These are phyloP conservation scores for Aspergillus sclerotiicarbonarius DNA, from an alignment of 495 filamentous ascomycete species.

Conservation along the genomic window DNA sequence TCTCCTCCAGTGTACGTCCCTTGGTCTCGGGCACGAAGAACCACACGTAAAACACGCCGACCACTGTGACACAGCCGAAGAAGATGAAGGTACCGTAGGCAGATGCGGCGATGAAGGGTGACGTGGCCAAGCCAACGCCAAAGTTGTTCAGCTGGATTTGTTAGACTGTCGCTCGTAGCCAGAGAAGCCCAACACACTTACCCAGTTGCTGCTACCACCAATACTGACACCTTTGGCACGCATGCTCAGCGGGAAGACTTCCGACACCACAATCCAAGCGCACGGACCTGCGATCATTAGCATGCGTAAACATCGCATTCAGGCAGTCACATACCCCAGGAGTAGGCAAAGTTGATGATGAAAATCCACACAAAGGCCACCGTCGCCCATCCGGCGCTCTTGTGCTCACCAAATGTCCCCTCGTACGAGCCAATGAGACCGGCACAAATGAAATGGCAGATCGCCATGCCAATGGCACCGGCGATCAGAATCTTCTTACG, in stretches of 20 bases:
- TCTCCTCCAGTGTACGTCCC: conserved; percentile 3
- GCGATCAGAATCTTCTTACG: conserved; percentile 73
- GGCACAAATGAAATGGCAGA: conserved; percentile 50
- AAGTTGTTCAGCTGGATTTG: conserved; percentile 52
- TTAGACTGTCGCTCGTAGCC: neutral
- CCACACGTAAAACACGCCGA: conserved; percentile 49
- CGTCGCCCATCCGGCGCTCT: conserved; percentile 56
- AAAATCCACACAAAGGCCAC: conserved; percentile 48
- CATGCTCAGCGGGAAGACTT: conserved; percentile 48
- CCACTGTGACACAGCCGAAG: conserved; percentile 45
- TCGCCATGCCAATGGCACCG: conserved; percentile 71
- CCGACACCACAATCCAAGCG: conserved; percentile 44
- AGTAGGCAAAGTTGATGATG: conserved; percentile 43
- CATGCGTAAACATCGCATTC: neutral
- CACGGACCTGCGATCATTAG: conserved; percentile 27
- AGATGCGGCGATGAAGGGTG: conserved; percentile 32
- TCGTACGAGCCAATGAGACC: conserved; percentile 40
- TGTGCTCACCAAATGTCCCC: conserved; percentile 25
- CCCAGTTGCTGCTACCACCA: conserved; percentile 44
- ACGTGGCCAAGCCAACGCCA: conserved; percentile 40
- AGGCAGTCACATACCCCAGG: conserved; percentile 35
- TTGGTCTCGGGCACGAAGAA: conserved; percentile 21
- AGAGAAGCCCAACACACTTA: conserved; percentile 13
- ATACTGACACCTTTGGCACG: conserved; percentile 46
- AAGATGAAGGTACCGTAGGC: conserved; percentile 46